phyloP scores from a whole-genome alignment of 441 rosid genomes.

The Rhodomyrtus psidioides region DNA sequence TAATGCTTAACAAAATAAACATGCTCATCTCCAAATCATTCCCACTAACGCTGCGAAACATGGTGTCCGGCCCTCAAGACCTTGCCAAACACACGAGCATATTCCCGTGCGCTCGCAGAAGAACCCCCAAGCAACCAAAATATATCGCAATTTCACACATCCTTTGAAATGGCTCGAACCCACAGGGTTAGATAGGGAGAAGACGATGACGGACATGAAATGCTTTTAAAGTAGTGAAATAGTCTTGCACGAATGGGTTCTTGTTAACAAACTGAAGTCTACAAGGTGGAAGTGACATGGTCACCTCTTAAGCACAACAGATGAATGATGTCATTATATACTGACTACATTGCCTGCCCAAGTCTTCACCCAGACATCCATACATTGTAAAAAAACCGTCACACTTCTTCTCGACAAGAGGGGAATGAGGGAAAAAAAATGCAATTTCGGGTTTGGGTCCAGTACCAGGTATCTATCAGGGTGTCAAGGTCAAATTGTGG shows the following conservation, averaged over 20 bases:
- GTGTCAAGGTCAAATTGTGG: too few species aligned
- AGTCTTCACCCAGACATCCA: background rate
- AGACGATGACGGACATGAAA: background rate
- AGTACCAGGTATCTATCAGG: slow-evolving; percentile 52
- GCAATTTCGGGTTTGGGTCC: background rate
- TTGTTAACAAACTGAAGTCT: background rate
- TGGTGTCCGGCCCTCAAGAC: background rate
- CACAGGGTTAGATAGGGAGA: background rate
- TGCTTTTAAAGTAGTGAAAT: background rate
- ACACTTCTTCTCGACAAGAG: background rate
- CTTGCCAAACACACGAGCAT: background rate
- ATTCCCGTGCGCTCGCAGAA: background rate
- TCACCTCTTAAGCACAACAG: background rate
- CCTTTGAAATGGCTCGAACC: background rate
- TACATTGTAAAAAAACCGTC: background rate
- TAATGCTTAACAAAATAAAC: background rate
- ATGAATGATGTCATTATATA: background rate
- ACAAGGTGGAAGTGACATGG: background rate
- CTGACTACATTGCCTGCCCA: too few species aligned
- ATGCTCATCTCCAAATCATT: background rate
- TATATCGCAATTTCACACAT: background rate
- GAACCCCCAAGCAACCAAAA: background rate
- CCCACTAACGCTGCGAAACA: background rate
- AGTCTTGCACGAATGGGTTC: background rate
- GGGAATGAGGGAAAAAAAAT: background rate